phyloP scores from a whole-genome alignment of 192 early-diverging fungal species.

The Nowakowskiella sp. region DNA sequence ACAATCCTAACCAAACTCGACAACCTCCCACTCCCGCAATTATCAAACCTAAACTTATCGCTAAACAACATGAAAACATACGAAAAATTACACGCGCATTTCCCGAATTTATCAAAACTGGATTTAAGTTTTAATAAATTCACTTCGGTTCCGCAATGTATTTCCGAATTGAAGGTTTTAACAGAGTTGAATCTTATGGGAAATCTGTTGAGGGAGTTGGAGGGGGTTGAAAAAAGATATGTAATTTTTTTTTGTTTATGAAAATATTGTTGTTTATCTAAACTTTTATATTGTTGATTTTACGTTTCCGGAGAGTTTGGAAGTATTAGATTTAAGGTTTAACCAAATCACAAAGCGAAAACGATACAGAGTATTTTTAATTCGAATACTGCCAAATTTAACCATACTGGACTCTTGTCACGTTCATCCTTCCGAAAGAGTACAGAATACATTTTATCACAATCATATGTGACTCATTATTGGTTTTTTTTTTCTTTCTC shows the following conservation, averaged over 20 bases:
- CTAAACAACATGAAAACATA: background rate
- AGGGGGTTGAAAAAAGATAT: constrained; percentile 3
- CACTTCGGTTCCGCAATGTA: constrained; percentile 3
- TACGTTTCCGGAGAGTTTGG: constrained; percentile 3
- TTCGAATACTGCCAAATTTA: no score
- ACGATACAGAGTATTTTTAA: constrained; percentile 25
- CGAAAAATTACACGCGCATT: constrained; percentile 3
- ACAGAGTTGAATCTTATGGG: constrained; percentile 24
- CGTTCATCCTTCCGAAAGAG: no score
- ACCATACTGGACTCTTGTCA: no score
- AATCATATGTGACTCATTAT: no score
- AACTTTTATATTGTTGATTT: background rate
- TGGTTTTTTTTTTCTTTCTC: no score
- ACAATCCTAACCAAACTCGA: constrained; percentile 15
- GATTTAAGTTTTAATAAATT: constrained; percentile 43
- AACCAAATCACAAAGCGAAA: constrained; percentile 35
- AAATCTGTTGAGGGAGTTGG: constrained; percentile 18
- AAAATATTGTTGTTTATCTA: background rate
- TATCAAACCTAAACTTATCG: background rate
- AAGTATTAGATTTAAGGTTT: constrained; percentile 31
- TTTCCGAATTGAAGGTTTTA: constrained; percentile 5
- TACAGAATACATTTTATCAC: background rate
- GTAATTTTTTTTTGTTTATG: background rate
- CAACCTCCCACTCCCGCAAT: constrained; percentile 22
- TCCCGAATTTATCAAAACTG: constrained; percentile 29